Evolutionary conservation across 768 basidiomycete genomes (phyloP), one percentile per base, ranked within the genome.

Genomic region (Pisolithus microcarpus): DNA sequence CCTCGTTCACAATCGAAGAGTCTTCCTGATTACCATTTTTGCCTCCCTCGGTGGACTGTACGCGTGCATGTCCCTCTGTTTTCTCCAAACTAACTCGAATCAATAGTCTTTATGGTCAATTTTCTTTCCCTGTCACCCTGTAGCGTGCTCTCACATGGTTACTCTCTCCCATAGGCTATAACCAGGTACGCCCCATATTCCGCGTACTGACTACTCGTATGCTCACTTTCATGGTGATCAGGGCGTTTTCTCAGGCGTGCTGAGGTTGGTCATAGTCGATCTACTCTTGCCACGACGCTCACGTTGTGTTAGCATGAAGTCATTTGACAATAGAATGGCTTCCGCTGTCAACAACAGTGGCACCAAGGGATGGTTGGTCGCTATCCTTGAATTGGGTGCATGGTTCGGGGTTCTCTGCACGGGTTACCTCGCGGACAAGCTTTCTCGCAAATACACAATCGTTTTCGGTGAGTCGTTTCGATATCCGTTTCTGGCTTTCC

Each of bases 11-110:
- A 91, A 91, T 62, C 72, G 78, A 43, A 75, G 72, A 56, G 70
- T 85, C 24, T 81, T 88, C 51, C 70, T 75, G 24, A 80, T 87
- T 48, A 80, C 87, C 13, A 76, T 86, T 18, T 91, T 89, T 59
- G 87, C 87, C 3, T 87, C 85, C 13, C 72, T 89, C 19, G 88
- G 88, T 62, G 86, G 87, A 59, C 65, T 91, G 75, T 82, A 70
- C 59, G 83, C 73, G 19, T 15, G 18, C 31, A 23, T 46, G 21
- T 49, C 26, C 13, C 26, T 15, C 5, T 9, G 15, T 43, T 1
- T 10, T n/a, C 34, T 31, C 31, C 46, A 58, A 13, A 61, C 46
- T 44, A 23, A 23, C 28, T 36, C 21, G 10, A 15, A 31, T 43
- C n/a, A 56, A 24, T 66, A 87, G 81, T 45, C 71, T 84, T 21